Base-by-base conservation (phyloP, 768 basidiomycete genomes). In the Tylopilus cervinicoccineus region DNA sequence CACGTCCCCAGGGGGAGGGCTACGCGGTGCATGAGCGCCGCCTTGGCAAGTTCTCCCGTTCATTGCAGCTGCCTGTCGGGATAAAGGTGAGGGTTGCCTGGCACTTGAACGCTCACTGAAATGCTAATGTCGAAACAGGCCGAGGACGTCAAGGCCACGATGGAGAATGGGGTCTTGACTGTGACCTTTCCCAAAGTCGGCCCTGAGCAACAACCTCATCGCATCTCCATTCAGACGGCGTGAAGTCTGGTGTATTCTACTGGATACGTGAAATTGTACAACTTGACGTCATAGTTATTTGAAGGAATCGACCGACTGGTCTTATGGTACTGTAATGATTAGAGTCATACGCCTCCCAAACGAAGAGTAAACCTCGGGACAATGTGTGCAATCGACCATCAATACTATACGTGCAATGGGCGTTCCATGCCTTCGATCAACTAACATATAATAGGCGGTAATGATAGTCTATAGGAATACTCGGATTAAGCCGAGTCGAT, bases 401-500 rank as follows among this genome's bases (percentile, higher is more conserved):
- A n/a, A n/a, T n/a, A n/a, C n/a, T n/a, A n/a, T n/a, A n/a, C n/a
- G n/a, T n/a, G n/a, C n/a, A n/a, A n/a, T n/a, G n/a, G n/a, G n/a
- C n/a, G n/a, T n/a, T n/a, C n/a, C n/a, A 36, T 11, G 34, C 34
- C 11, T 36, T 5, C 34, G 5, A 20, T 14, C 3, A 31, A 6
- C 5, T 5, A 36, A 12, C 1, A 36, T 17, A 36, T 36, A 19
- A 5, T 20, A 19, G 14, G 22, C n/a, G n/a, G 19, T 20, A 7
- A 12, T 29, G 1, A 16, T 22, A 37, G 38, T 40, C 26, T 6
- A 29, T 29, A 11, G 24, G 6, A 10, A 28, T 2, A 17, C 4
- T 28, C 10, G 33, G 27, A 29, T 54, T 32, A 52, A 27, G 33
- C 0, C 2, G 54, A 60, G 4, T 45, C 45, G n/a, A 5, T 50